A percentile compares a stretch with the other conserved stretches of the same genome.
Evolutionary conservation across 495 filamentous ascomycete species (phyloP).

Genomic region (Bacidia gigantensis): DNA sequence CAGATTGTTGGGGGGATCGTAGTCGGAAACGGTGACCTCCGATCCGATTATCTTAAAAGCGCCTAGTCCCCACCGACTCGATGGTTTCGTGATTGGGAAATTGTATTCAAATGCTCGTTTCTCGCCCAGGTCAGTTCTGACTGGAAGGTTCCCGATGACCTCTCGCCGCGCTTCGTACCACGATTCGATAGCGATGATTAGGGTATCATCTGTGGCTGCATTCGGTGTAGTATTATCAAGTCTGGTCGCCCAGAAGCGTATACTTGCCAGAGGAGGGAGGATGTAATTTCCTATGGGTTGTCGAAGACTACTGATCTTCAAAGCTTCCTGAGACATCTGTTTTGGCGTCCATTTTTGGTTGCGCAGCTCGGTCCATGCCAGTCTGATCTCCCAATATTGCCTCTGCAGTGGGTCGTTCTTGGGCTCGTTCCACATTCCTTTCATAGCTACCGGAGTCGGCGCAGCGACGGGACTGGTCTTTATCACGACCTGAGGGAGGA

Average conservation of each 20-base stretch:
- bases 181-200: neutral
- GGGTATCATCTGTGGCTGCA: neutral
- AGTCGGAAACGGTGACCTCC: neutral
- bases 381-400: neutral
- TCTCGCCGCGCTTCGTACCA: neutral
- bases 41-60: neutral
- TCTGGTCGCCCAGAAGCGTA: neutral
- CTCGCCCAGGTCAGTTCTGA: neutral
- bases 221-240: neutral
- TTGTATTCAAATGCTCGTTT: no score
- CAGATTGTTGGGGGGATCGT: neutral
- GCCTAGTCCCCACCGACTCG: neutral
- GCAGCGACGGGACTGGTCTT: neutral
- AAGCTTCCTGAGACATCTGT: neutral
- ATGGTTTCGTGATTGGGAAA: no score
- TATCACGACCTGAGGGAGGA: neutral
- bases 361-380: neutral
- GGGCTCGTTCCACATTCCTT: neutral
- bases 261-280: neutral
- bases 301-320: no score
- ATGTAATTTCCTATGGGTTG: neutral
- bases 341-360: neutral
- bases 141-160: neutral
- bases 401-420: neutral
- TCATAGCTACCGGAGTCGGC: neutral